These are phyloP conservation scores for Magnolia sinica DNA, from an alignment of 164 flowering plant species.

Conservation along the genomic window DNA sequence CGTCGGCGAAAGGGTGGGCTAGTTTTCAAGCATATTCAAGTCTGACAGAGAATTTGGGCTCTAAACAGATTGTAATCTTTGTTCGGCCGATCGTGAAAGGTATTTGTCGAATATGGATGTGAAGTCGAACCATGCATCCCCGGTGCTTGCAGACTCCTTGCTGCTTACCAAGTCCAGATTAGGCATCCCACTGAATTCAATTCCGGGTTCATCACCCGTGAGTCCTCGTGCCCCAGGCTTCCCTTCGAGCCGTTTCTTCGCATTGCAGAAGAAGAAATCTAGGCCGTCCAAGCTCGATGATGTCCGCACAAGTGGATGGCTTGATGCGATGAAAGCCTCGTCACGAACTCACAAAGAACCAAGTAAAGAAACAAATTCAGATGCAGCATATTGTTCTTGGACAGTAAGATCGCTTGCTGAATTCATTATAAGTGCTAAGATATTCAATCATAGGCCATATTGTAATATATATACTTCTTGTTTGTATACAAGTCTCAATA, in stretches of 20 bases:
- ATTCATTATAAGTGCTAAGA: not conserved
- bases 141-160: slow-evolving; percentile 12
- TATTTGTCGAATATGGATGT: not conserved
- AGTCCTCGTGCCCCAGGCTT: not conserved
- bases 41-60: not conserved
- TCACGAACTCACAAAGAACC: slow-evolving; percentile 10
- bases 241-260: slow-evolving; percentile 1
- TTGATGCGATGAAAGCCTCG: slow-evolving; percentile 17
- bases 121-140: slow-evolving; percentile 1
- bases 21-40: not conserved
- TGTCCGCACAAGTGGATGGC: slow-evolving; percentile 14
- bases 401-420: not conserved
- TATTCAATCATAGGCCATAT: not conserved
- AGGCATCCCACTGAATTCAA: slow-evolving; percentile 9
- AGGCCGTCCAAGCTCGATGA: slow-evolving; percentile 11
- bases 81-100: not conserved
- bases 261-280: not conserved
- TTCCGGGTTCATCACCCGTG: slow-evolving; percentile 2
- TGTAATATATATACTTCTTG: not conserved
- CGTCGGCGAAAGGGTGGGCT: slow-evolving; percentile 58
- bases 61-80: not conserved
- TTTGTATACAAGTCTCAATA: not conserved
- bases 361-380: not conserved
- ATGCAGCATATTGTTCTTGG: slow-evolving; percentile 9
- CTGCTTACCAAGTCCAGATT: slow-evolving; percentile 13